A percentile compares a stretch with the other conserved stretches of the same genome.
These are phyloP conservation scores for Pichia heedii DNA, from an alignment of 805 yeast species.

Conservation along the genomic window DNA sequence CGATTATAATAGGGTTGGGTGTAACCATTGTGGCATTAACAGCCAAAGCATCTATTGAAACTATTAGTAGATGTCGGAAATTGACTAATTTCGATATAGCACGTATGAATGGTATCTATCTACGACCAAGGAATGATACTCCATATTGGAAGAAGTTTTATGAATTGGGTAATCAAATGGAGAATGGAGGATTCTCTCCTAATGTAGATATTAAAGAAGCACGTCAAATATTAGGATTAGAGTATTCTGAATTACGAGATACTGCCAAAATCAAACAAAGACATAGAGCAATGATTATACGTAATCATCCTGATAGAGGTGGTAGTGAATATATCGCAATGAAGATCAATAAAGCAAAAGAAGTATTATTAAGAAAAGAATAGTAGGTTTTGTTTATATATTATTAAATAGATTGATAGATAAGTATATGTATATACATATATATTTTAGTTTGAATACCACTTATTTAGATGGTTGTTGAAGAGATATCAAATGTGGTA, in stretches of 20 bases:
- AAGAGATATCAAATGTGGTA: not conserved
- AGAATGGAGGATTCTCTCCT: conserved; percentile 54
- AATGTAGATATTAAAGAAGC: conserved; percentile 69
- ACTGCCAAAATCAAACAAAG: conserved; percentile 59
- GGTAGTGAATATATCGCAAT: conserved; percentile 77
- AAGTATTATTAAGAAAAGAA: conserved; percentile 41
- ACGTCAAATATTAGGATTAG: conserved; percentile 50
- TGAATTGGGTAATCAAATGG: conserved; percentile 26
- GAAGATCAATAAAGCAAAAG: conserved; percentile 83
- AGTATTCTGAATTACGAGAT: conserved; percentile 26
- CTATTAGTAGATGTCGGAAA: conserved; percentile 23
- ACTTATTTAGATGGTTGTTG: conserved; percentile 9
- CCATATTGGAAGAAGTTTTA: conserved; percentile 4
- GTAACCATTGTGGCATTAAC: conserved; percentile 44
- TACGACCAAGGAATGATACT: not conserved
- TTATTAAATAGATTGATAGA: too few species aligned
- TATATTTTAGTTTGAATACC: too few species aligned
- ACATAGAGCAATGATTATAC: conserved; percentile 69
- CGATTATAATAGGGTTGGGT: conserved; percentile 47
- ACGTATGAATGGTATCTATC: conserved; percentile 28
- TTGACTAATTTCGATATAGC: conserved; percentile 33
- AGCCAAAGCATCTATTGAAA: conserved; percentile 30
- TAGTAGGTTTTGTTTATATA: too few species aligned
- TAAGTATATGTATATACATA: too few species aligned
- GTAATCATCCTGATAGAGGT: conserved; percentile 85